These are phyloP conservation scores for Nephelium lappaceum DNA, from an alignment of 345 rosid genomes.

Conservation along the genomic window DNA sequence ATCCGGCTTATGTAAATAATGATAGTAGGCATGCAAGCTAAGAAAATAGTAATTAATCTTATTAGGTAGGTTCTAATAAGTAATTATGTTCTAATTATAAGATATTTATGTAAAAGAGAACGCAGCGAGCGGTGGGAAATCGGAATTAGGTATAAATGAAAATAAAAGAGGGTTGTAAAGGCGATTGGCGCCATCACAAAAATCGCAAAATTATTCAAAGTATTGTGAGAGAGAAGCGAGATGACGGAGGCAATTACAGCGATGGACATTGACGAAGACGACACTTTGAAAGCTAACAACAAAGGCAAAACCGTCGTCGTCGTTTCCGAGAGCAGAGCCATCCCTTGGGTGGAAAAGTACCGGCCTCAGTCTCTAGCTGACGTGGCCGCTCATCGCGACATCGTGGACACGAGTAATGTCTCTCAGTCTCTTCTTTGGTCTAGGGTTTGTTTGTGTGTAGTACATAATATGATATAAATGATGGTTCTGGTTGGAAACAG, in stretches of 20 bases:
- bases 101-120: too few species aligned
- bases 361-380: constrained; percentile 94
- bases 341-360: constrained; percentile 97
- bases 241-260: constrained; percentile 60
- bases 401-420: constrained; percentile 82
- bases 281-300: constrained; percentile 39
- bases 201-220: neutral
- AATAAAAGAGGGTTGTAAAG: neutral
- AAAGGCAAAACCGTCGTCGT: constrained; percentile 56
- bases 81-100: too few species aligned
- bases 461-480: neutral
- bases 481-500: constrained; percentile 35
- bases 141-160: too few species aligned
- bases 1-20: too few species aligned
- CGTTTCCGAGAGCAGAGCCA: constrained; percentile 54
- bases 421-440: constrained; percentile 8
- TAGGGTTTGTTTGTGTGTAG: too few species aligned
- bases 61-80: too few species aligned
- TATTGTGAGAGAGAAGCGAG: neutral
- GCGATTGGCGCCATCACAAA: constrained; percentile 41
- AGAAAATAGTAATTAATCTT: too few species aligned
- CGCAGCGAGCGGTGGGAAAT: too few species aligned
- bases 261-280: constrained; percentile 84
- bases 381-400: constrained; percentile 99
- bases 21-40: too few species aligned